Percentiles rank a stretch among this genome's conserved stretches.
Conservation (phyloP, 306 rosid species). For the Rosa chinensis region DNA sequence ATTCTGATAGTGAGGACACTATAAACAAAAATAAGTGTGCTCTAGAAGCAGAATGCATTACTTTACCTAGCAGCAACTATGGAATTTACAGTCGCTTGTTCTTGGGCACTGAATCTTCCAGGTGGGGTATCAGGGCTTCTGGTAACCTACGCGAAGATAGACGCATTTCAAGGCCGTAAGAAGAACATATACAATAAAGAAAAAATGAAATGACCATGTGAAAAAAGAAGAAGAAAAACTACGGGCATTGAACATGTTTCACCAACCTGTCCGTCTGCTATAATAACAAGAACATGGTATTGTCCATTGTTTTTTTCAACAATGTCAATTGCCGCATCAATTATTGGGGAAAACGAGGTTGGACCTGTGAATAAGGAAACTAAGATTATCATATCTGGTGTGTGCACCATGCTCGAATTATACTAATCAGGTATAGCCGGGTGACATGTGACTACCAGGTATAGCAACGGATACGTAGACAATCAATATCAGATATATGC, state of each 20-base stretch:
- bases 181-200: not conserved
- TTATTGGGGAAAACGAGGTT: slow-evolving; percentile 88
- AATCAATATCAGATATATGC: slow-evolving; percentile 6
- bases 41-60: slow-evolving; percentile 13
- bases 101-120: slow-evolving; percentile 73
- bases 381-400: not conserved
- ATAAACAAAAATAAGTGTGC: slow-evolving; percentile 8
- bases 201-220: slow-evolving; percentile 14
- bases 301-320: slow-evolving; percentile 77
- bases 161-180: slow-evolving; percentile 16
- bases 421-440: not conserved
- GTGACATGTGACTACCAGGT: not conserved
- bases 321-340: slow-evolving; percentile 79
- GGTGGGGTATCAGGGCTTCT: slow-evolving; percentile 65
- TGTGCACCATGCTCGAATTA: not conserved
- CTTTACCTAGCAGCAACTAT: slow-evolving; percentile 86
- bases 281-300: slow-evolving; percentile 94
- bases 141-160: slow-evolving; percentile 51
- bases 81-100: slow-evolving; percentile 71
- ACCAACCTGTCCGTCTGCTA: slow-evolving; percentile 98
- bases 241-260: slow-evolving; percentile 10
- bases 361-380: slow-evolving; percentile 57
- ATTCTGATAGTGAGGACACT: slow-evolving; percentile 28
- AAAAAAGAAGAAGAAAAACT: slow-evolving; percentile 5
- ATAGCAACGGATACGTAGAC: not conserved